Base-by-base conservation (phyloP, 352 stramenopile genomes). In the Pythium oligandrum region DNA sequence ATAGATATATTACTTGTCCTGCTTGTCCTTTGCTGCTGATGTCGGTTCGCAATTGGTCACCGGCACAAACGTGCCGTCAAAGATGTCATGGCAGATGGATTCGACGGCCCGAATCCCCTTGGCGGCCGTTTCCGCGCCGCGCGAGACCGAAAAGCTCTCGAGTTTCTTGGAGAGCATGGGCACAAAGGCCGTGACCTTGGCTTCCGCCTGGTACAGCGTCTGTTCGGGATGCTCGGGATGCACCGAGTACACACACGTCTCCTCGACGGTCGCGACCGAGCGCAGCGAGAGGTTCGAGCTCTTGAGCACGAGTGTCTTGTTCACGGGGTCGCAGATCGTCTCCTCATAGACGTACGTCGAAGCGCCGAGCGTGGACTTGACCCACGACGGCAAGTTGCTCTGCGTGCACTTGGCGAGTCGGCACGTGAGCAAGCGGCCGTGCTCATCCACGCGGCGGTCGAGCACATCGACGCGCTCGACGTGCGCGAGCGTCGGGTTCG, bases 381-480 rank as follows among this genome's bases (percentile, higher is more conserved):
- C 81, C 78, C 79, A 94, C n/a, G 51, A 52, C 9, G 83, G 83
- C 46, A 94, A 34, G 59, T 94, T 92, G 44, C 55, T 69, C 58
- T 94, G 83, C 34, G 75, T 81, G 60, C 77, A 77, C 67, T 91
- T 92, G 51, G 79, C 79, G 55, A 94, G 56, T 0, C 83, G 81
- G 11, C 59, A 75, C 32, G 82, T 88, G 46, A 82, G 63, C 52
- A 94, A 68, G 3, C 81, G 64, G 12, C 83, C 83, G 6, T 90
- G 64, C 8, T 46, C 60, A 59, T 94, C 83, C 44, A 94, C 68
- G 39, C 58, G 61, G 34, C 83, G 81, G 56, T 89, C 82, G 54
- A 94, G 56, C 33, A 94, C 79, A 60, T 94, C 83, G 51, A 92
- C 73, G 52, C 83, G 81, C 67, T 94, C 83, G 30, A 94, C 78